phyloP scores from a whole-genome alignment of 2,329 filamentous ascomycete species.

The Pseudogymnoascus sp. region DNA sequence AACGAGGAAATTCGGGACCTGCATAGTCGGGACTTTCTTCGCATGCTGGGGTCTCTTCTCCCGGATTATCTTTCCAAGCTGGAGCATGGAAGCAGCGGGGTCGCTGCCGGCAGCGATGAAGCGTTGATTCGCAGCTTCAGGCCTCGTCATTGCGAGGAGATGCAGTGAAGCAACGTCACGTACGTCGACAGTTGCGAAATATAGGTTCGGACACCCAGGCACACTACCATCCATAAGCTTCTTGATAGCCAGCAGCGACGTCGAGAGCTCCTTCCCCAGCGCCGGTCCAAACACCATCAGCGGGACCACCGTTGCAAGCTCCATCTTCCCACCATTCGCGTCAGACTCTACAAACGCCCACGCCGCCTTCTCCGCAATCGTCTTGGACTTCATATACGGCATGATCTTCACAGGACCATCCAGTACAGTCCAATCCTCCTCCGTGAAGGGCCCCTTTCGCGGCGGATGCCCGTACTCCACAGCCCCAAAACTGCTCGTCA shows the following conservation, averaged over 20 bases:
- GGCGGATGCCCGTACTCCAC: constrained; percentile 21
- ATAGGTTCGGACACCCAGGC: constrained; percentile 24
- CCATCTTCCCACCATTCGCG: constrained; percentile 19
- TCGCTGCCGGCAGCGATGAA: constrained; percentile 17
- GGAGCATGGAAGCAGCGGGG: constrained; percentile 15
- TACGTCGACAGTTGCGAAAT: constrained; percentile 26
- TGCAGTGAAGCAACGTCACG: constrained; percentile 29
- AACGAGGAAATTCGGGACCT: constrained; percentile 10
- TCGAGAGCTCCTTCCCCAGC: constrained; percentile 21
- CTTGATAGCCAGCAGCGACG: constrained; percentile 21
- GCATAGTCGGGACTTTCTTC: constrained; percentile 9
- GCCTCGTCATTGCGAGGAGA: constrained; percentile 24
- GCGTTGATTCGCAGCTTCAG: constrained; percentile 21
- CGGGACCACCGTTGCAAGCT: constrained; percentile 26
- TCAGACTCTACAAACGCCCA: constrained; percentile 29
- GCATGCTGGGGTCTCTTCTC: constrained; percentile 11
- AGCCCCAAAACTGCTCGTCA: constrained; percentile 17
- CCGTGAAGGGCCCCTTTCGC: constrained; percentile 22
- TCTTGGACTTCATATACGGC: constrained; percentile 29
- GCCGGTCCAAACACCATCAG: constrained; percentile 27
- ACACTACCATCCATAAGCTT: constrained; percentile 26
- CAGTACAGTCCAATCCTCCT: constrained; percentile 27
- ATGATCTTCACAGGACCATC: constrained; percentile 13
- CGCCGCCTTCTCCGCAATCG: constrained; percentile 27
- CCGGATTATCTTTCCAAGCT: constrained; percentile 22